Base-by-base conservation (phyloP, 192 early-diverging fungal species). In the Glomus cerebriforme region DNA sequence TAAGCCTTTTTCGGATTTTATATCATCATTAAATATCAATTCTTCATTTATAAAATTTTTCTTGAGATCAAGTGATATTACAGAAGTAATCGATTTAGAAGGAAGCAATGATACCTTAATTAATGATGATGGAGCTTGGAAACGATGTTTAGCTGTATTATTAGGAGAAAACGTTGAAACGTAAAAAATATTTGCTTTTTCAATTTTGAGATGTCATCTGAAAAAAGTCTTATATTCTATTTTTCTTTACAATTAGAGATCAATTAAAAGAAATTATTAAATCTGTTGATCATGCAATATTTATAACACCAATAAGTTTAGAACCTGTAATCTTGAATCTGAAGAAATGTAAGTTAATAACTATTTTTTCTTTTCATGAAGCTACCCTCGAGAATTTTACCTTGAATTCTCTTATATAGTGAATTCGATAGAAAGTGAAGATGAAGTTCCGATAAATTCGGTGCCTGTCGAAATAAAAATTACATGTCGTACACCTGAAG, bases 251-350 rank as follows among this genome's bases (percentile, higher is more conserved):
- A 54, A 27, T 10, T 49, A 45, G 17, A 54, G 24, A 49, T 15
- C 27, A 43, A 8, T 58, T 77, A 22, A 19, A 27, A 17, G 45
- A 77, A 22, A 77, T 77, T 49, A 45, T 77, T 24, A 66, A 66
- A 24, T 47, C 27, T 19, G 37, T 63, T 13, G 62, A 77, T 62
- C 29, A 47, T 77, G 75, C 75, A 29, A 24, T 66, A 26, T 77
- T 77, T 77, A 43, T 27, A 45, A 65, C 75, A 27, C 43, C 75
- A 29, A 45, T 77, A 19, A 77, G 75, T 66, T 22, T 77, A 24
- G 64, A 63, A 29, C 75, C 75, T 15, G 63, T 77, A 35, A 47
- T 66, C 31, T 65, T 77, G 13, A 77, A 77, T 66, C 31, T 77
- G 6, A 77, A 31, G 7, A 77, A 45, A 77, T 5, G 75, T 58